Evolutionary conservation across 164 flowering plant genomes (phyloP), one percentile per base, ranked within the genome.

Genomic region (Magnolia sinica): DNA sequence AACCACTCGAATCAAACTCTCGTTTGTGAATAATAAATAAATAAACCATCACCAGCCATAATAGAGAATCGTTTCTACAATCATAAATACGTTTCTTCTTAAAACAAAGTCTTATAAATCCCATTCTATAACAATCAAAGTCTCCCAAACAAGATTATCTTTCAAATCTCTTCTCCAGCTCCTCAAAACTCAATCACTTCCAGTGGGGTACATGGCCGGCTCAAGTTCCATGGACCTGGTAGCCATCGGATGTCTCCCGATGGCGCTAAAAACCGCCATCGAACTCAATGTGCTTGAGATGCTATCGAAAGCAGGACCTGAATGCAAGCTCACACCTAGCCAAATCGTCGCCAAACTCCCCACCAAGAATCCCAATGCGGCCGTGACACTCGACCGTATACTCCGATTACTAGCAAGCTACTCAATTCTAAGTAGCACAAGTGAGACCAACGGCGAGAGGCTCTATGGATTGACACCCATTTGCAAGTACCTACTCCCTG

Each of bases 391-490:
- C 1, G 98, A 92, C 81, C 87, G 98, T 7, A 90, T 94, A 50
- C 76, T 91, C 68, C 87, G 96, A 59, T 83, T 94, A n/a, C 85
- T 92, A 29, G 89, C 97, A 13, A 82, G 89, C 82, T 84, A 88
- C 85, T 82, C 87, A 6, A 79, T 94, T 24, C 84, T 94, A 69
- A 86, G 85, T 83, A 2, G 50, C 22, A 68, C 50, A 1, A 29
- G 14, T 68, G 31, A 45, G n/a, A 11, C 45, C 20, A 19, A 68
- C n/a, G 71, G 71, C 14, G 89, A 91, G 84, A 79, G 95, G 74
- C 85, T 84, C 7, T 96, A 96, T 69, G 96, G 95, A 0, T 84
- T 91, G 7, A 89, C 88, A 2, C 94, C 95, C 0, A 97, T 89
- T 10, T 81, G 91, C 78, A 88, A 88, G 83, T 94, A 77, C 87